Evolutionary conservation across 768 basidiomycete genomes (phyloP), one percentile per base, ranked within the genome.

Genomic region (Heimioporus sp.): DNA sequence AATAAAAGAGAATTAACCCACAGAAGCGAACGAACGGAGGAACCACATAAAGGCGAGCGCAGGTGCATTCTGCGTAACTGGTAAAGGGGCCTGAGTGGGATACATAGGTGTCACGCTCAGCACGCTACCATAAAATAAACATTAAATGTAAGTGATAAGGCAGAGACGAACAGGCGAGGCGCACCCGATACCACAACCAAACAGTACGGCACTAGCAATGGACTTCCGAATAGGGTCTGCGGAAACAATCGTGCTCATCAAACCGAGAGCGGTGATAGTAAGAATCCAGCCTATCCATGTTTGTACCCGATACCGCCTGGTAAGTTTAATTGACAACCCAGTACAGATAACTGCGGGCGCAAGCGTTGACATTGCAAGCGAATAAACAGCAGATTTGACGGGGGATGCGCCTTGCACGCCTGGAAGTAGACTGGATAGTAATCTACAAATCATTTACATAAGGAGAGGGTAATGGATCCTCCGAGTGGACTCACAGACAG

Each of bases 71-170:
- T 67, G 55, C 0, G 67, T 55, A 5, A 76, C 61, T 0, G 70
- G 64, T 1, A 81, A 57, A 2, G 80, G 76, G 0, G 80, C 77
- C 7, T 79, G 71, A 38, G 81, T 69, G 0, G 80, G 72, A 58
- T 79, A 82, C 46, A 70, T 70, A 1, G 62, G 66, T 10, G 61
- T 61, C n/a, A 57, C 35, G 9, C 28, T 39, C n/a, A 57, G 34
- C 7, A 49, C 4, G 10, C 59, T 61, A 16, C 4, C 17, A 35
- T 5, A 19, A 2, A 31, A 38, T 47, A 17, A 36, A 28, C 5
- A 20, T 19, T 5, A 7, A 19, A 24, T 15, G 11, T 11, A 28
- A 28, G 24, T 28, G 24, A 11, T 30, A 16, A 30, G 36, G 24
- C 16, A 19, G 3, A 36, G 24, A 30, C 4, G 7, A n/a, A 28